Conservation (phyloP, 805 yeast genomes). For the Clavispora vitiphila region DNA sequence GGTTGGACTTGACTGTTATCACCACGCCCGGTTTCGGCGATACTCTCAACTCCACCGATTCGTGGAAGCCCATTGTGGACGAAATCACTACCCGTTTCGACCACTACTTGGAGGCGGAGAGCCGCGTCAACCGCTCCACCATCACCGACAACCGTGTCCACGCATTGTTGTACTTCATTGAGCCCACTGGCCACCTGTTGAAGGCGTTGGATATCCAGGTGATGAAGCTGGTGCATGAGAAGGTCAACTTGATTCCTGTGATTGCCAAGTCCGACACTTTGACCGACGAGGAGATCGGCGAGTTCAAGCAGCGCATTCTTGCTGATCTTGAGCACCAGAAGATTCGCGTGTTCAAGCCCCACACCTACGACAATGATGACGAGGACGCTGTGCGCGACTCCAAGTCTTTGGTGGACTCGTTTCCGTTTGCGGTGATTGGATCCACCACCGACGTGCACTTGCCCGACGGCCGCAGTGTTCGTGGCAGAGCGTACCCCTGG, state of each 20-base stretch:
- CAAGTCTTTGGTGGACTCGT: constrained; percentile 57
- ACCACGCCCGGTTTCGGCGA: constrained; percentile 96
- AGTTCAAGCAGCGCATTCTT: constrained; percentile 71
- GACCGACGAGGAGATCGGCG: constrained; percentile 75
- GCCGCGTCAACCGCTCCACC: constrained; percentile 67
- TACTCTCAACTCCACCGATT: constrained; percentile 64
- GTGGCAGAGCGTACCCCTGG: constrained; percentile 97
- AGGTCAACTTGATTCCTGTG: constrained; percentile 90
- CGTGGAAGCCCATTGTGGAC: constrained; percentile 88
- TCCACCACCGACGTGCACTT: constrained; percentile 69
- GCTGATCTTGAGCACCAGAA: constrained; percentile 73
- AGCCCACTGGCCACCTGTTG: constrained; percentile 94
- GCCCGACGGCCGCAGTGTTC: constrained; percentile 70
- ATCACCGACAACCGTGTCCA: constrained; percentile 82
- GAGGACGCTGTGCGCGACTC: constrained; percentile 71
- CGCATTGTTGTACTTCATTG: constrained; percentile 89
- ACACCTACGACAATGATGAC: constrained; percentile 73
- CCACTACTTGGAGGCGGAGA: constrained; percentile 83
- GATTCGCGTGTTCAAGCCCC: constrained; percentile 72
- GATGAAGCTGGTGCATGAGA: constrained; percentile 82
- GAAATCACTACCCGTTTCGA: constrained; percentile 86
- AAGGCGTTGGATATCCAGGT: constrained; percentile 84
- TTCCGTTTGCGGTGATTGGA: constrained; percentile 95
- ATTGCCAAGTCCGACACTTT: constrained; percentile 93
- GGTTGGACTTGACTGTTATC: constrained; percentile 74